Conservation (phyloP, 2,329 filamentous ascomycete species). For the Botryosphaeria dothidea region DNA sequence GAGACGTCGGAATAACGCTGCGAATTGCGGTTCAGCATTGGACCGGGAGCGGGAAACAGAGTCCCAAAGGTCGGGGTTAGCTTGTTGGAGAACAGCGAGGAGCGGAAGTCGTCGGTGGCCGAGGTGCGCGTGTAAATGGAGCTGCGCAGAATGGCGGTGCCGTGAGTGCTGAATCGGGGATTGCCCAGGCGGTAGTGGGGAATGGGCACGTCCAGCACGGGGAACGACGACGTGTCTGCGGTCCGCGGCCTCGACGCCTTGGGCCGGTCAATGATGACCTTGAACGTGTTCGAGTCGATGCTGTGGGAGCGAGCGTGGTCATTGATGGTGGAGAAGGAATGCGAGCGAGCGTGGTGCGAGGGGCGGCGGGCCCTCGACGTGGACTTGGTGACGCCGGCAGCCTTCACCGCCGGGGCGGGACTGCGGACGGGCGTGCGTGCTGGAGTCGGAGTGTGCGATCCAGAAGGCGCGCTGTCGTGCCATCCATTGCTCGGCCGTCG, state of each 20-base stretch:
- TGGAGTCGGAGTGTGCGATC: slow-evolving; percentile 32
- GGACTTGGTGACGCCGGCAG: slow-evolving; percentile 18
- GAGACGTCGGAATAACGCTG: slow-evolving; percentile 38
- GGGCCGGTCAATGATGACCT: slow-evolving; percentile 76
- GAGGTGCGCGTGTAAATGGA: slow-evolving; percentile 74
- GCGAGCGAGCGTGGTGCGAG: slow-evolving; percentile 53
- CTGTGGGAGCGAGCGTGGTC: slow-evolving; percentile 57
- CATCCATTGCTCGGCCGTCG: slow-evolving; percentile 36
- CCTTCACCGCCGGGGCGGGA: slow-evolving; percentile 16
- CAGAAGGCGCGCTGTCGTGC: slow-evolving; percentile 35
- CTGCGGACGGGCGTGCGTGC: slow-evolving; percentile 27
- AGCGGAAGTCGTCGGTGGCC: slow-evolving; percentile 67
- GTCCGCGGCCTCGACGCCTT: slow-evolving; percentile 62
- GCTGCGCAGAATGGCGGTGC: slow-evolving; percentile 74
- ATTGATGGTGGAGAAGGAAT: slow-evolving; percentile 76
- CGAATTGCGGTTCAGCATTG: slow-evolving; percentile 28
- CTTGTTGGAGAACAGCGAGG: slow-evolving; percentile 57
- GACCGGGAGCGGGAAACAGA: slow-evolving; percentile 46
- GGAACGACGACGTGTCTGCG: slow-evolving; percentile 56
- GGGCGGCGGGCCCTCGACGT: slow-evolving; percentile 23
- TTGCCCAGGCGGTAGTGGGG: slow-evolving; percentile 83
- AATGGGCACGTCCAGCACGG: slow-evolving; percentile 71
- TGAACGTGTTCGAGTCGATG: slow-evolving; percentile 69
- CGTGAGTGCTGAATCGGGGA: slow-evolving; percentile 74
- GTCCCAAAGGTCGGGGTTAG: slow-evolving; percentile 34